Evolutionary conservation across 78 protist genomes (phyloP).

Genomic region (Bigelowiella natans): DNA sequence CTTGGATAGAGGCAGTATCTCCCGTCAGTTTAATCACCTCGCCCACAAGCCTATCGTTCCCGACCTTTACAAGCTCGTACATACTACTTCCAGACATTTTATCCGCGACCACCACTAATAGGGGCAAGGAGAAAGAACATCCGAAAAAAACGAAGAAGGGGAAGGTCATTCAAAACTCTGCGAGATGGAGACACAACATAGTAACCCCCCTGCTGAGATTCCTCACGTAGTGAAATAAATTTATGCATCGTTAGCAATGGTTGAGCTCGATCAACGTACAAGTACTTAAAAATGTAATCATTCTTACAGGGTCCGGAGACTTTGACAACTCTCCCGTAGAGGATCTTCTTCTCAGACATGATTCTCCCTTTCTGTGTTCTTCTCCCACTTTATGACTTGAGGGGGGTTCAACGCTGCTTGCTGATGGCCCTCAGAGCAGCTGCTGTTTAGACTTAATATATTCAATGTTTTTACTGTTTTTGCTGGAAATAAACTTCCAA

Average conservation of each 20-base stretch:
- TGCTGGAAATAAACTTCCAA: too few relatives aligned
- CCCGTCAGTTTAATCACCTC: conserved; percentile 98
- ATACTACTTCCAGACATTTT: conserved; percentile 95
- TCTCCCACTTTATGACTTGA: neutral
- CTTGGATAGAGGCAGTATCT: conserved; percentile 99
- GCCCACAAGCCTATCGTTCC: conserved; percentile 85
- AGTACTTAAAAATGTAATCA: too few relatives aligned
- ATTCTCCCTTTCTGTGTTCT: neutral
- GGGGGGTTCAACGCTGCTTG: neutral
- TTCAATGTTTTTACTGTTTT: too few relatives aligned
- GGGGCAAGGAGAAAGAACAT: too few relatives aligned
- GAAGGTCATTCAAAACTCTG: neutral
- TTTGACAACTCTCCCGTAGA: neutral
- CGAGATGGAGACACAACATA: neutral
- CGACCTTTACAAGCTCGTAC: conserved; percentile 99
- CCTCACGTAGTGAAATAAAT: too few relatives aligned
- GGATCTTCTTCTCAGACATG: neutral
- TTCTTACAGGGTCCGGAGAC: conserved; percentile 8
- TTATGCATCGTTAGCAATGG: too few relatives aligned
- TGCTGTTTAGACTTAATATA: neutral
- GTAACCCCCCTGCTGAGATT: too few relatives aligned
- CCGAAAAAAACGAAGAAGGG: too few relatives aligned
- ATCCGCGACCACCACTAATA: conserved; percentile 96
- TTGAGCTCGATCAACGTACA: too few relatives aligned
- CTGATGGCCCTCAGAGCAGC: neutral